Conservation (phyloP, 352 stramenopile species). For the Globisporangium irregulare region DNA sequence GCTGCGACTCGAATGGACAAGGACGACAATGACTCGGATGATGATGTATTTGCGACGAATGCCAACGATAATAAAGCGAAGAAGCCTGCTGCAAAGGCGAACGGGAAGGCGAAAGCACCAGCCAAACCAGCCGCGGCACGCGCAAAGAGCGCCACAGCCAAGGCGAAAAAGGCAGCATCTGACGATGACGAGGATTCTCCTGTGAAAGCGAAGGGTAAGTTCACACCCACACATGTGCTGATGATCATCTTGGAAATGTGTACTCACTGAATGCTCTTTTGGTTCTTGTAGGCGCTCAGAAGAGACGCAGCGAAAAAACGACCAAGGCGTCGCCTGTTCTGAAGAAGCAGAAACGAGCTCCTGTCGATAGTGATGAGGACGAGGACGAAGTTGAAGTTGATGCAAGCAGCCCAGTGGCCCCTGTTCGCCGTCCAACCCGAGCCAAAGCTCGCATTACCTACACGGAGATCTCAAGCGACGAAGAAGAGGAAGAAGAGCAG, state of each 20-base stretch:
- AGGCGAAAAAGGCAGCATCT: conserved; percentile 21
- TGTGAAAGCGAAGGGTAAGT: conserved; percentile 25
- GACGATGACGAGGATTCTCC: conserved; percentile 24
- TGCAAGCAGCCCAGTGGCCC: conserved; percentile 13
- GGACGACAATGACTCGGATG: conserved; percentile 23
- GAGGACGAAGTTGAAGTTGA: conserved; percentile 18
- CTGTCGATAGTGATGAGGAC: conserved; percentile 15
- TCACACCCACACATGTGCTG: neutral
- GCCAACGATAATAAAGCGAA: conserved; percentile 27
- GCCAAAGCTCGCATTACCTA: conserved; percentile 49
- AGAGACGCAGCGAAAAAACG: conserved; percentile 11
- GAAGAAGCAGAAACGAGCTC: conserved; percentile 36
- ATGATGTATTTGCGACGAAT: conserved; percentile 73
- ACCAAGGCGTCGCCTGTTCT: conserved; percentile 19
- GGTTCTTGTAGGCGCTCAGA: conserved; percentile 4
- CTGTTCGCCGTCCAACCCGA: conserved; percentile 33
- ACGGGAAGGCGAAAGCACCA: conserved; percentile 19
- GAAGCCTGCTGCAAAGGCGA: conserved; percentile 35
- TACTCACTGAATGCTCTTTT: neutral
- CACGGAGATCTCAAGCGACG: conserved; percentile 52
- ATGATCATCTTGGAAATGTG: neutral
- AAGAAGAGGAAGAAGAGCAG: conserved; percentile 28
- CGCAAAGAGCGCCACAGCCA: conserved; percentile 34
- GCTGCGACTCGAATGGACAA: conserved; percentile 4
- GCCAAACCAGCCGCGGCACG: conserved; percentile 18